Conservation (phyloP, 2,329 filamentous ascomycete species). For the Arthrobotrys entomopaga region DNA sequence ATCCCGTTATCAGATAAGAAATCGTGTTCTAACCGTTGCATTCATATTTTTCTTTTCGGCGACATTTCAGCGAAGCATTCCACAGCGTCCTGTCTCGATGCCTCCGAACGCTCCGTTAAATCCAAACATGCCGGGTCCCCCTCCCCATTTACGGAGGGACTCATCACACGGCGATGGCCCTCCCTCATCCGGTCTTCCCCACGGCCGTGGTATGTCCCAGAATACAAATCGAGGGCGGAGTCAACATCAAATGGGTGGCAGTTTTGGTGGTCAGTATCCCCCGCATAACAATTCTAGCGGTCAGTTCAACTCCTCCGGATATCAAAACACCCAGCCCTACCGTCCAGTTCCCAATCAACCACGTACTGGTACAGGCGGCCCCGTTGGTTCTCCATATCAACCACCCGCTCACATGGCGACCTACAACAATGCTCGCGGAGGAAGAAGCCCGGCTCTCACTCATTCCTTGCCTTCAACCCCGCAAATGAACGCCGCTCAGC, state of each 20-base stretch:
- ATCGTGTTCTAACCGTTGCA: background rate
- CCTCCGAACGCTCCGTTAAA: conserved; percentile 70
- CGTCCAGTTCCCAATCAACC: conserved; percentile 63
- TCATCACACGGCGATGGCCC: conserved; percentile 82
- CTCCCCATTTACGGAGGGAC: conserved; percentile 79
- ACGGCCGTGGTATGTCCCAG: conserved; percentile 63
- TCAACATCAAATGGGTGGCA: conserved; percentile 66
- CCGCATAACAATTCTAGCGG: conserved; percentile 53
- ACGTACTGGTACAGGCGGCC: conserved; percentile 57
- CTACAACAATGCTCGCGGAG: conserved; percentile 41
- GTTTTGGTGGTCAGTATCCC: conserved; percentile 63
- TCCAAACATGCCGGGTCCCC: conserved; percentile 65
- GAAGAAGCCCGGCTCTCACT: conserved; percentile 68
- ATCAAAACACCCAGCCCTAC: conserved; percentile 60
- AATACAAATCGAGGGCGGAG: conserved; percentile 62
- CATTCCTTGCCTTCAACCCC: conserved; percentile 75
- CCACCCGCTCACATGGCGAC: conserved; percentile 45
- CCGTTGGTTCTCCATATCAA: conserved; percentile 46
- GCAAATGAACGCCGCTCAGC: conserved; percentile 72
- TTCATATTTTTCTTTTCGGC: conserved; percentile 40
- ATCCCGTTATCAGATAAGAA: background rate
- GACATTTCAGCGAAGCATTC: conserved; percentile 59
- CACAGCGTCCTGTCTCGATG: conserved; percentile 74
- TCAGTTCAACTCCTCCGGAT: conserved; percentile 49
- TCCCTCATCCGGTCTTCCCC: conserved; percentile 65